These are phyloP conservation scores for Saccharomyces hybrid DNA, from an alignment of 1,139 yeast species.

Conservation along the genomic window DNA sequence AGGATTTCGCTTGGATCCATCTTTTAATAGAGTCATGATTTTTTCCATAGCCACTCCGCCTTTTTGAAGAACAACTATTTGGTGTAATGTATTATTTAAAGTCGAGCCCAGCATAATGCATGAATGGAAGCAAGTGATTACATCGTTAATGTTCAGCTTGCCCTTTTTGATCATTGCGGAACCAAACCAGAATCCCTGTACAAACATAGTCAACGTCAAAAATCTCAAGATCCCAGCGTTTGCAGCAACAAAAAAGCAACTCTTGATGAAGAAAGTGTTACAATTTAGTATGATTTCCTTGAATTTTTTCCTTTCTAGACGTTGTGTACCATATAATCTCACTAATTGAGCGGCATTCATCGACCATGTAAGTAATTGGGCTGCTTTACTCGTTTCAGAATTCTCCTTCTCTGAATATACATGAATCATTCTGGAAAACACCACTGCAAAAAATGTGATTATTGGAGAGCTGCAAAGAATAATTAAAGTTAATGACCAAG, in stretches of 20 bases:
- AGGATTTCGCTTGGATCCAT: neutral
- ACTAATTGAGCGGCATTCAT: constrained; percentile 53
- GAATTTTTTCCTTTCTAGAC: constrained; percentile 43
- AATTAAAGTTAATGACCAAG: constrained; percentile 79
- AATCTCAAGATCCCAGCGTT: constrained; percentile 54
- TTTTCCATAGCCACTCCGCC: constrained; percentile 51
- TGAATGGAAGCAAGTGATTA: constrained; percentile 76
- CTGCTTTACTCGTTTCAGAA: constrained; percentile 43
- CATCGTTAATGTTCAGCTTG: constrained; percentile 47
- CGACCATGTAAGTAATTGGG: constrained; percentile 65
- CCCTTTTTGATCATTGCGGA: constrained; percentile 50
- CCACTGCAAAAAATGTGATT: constrained; percentile 42
- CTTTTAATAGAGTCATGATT: constrained; percentile 16
- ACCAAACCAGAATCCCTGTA: constrained; percentile 92
- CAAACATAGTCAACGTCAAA: constrained; percentile 63
- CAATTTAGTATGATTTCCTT: constrained; percentile 36
- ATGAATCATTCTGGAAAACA: constrained; percentile 47
- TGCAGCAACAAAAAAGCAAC: constrained; percentile 44
- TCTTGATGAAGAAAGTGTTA: constrained; percentile 40
- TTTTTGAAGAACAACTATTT: constrained; percentile 50
- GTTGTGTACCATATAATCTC: constrained; percentile 52
- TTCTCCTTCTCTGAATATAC: constrained; percentile 53
- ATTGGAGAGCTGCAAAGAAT: constrained; percentile 67
- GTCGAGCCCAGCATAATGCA: constrained; percentile 63
- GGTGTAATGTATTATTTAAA: constrained; percentile 43